Base-by-base conservation (phyloP, 108 stramenopile genomes). In the Skeletonema tropicum region DNA sequence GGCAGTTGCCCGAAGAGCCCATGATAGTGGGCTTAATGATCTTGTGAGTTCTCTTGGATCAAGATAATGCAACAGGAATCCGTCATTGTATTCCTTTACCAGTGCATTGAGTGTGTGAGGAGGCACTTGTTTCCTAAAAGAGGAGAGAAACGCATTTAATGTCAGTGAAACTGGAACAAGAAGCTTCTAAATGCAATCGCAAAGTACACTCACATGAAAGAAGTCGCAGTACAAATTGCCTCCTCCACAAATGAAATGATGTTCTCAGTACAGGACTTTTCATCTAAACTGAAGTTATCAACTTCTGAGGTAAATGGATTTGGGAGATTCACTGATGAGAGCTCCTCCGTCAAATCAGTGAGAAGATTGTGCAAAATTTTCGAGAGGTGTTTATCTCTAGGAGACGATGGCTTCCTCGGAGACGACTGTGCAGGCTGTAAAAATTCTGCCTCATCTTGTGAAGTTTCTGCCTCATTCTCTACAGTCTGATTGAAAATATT, bases 1-100 rank as follows among this genome's bases (percentile, higher is more conserved):
- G 12, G 71, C 71, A 21, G 41, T 63, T 13, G 60, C 59, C 60
- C 71, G 60, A 46, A 12, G 59, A n/a, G 71, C 42, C 71, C 71
- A 63, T 23, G 71, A 61, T 42, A 26, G 14, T 5, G 36, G 10
- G 19, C 12, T 38, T 3, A 57, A 35, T 35, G 38, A 21, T 25
- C 58, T 19, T 29, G 15, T 59, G 23, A 6, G 58, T 59, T 71
- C 58, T 38, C 58, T 32, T 17, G 29, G 59, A n/a, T 55, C 17
- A 8, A 71, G 57, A 41, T 42, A 59, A 26, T 33, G 32, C 32
- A 42, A 13, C 32, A 71, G 70, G 19, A 72, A 31, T 39, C 72
- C 48, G 29, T 45, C 26, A 21, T 42, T 60, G 32, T 73, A 62
- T 1, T 38, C 61, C 0, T 62, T 62, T 38, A 38, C 36, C n/a